Evolutionary conservation across 2,329 filamentous ascomycete species (phyloP), one percentile per base, ranked within the genome.

Genomic region (Cladosporium halotolerans): DNA sequence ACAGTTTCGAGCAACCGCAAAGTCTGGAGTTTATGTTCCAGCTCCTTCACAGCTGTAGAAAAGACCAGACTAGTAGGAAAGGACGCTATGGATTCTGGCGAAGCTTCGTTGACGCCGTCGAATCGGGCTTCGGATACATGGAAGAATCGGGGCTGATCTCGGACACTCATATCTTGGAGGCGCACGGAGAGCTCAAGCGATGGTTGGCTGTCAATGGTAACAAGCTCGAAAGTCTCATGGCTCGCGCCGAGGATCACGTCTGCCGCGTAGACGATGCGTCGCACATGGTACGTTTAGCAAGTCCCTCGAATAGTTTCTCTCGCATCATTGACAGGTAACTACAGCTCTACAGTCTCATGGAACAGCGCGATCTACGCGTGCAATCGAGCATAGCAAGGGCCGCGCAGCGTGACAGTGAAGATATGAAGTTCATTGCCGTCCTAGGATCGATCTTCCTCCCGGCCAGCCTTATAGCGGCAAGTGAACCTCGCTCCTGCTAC

Each of bases 391-490:
- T 61, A 19, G 59, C 59, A 16, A 40, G 45, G 38, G 53, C 58
- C 5, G 40, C 59, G 14, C 55, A 60, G 28, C 53, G 52, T n/a
- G 59, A 61, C 18, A 60, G 57, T 41, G 47, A 56, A 45, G 59
- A 60, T 13, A 60, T 60, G 59, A 61, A 58, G 38, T 61, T 59
- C 39, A 59, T 60, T 9, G 58, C 58, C 3, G 45, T 61, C 0
- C 33, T 61, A 4, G 59, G 59, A 13, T 61, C 59, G 2, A 47
- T 61, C n/a, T 61, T 61, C 19, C 49, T 61, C 13, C 59, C 59
- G 1, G 59, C 59, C 3, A 58, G 55, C 13, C 36, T 60, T 9
- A 45, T 58, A 5, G 56, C 58, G 11, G 57, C 59, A 31, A 51
- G 56, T 48, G 3, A 13, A 3, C 3, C 19, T 28, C 23, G 19